Base-by-base conservation (phyloP, 2,329 filamentous ascomycete genomes). In the Pseudonectria foliicola region DNA sequence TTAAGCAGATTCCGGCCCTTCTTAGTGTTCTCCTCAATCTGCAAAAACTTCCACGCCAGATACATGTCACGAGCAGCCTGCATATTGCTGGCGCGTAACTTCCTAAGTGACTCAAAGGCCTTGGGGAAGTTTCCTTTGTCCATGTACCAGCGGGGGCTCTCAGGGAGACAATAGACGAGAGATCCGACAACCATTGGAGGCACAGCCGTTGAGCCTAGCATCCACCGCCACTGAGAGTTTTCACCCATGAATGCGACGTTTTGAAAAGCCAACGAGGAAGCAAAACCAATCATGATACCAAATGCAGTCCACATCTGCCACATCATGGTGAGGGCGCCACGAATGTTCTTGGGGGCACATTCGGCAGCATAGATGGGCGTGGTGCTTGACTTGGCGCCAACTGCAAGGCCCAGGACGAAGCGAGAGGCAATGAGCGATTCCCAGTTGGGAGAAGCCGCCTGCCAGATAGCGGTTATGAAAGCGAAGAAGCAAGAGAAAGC, bases 311-410 rank as follows among this genome's bases (percentile, higher is more conserved):
- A 55, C 40, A 49, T 53, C 39, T 59, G 70, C 83, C 84, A 89
- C 48, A 78, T 80, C 84, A 90, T 89, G 43, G 87, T 82, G 8
- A 90, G 66, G 10, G 80, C 82, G 44, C 82, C 81, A 44, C 82
- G 73, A 34, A 86, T 78, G 5, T 65, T 53, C 3, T 80, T 75
- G 0, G 82, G 82, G 0, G 77, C 71, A 30, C 75, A 82, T 54
- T 87, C 83, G 2, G 83, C 82, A 1, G 80, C 77, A 48, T 85
- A 88, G 29, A 88, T 75, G 0, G 84, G 83, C 0, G 80, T 74
- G 1, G 69, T 76, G 5, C 69, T 70, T 10, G 73, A 73, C 52
- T 83, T 83, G 24, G 75, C 68, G 6, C 80, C 80, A 43, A 84
- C 80, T 2, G 76, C 80, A 27, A 86, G 70, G 1, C 82, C 82